Conservation (phyloP, 305 asterid genomes). For the Lippia alba region DNA sequence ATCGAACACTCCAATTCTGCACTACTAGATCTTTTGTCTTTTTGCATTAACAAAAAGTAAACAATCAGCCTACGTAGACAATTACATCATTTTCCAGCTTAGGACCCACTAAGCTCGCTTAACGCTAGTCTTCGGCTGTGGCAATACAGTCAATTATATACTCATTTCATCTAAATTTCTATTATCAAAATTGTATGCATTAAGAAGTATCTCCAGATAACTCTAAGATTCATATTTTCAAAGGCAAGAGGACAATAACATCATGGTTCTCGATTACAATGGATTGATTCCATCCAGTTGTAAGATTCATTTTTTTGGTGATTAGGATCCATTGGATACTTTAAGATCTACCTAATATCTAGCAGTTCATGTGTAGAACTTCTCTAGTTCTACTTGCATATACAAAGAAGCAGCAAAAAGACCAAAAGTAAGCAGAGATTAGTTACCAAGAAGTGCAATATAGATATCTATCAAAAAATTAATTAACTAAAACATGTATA, state of each 20-base stretch:
- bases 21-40: too few relatives aligned
- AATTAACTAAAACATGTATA: background rate
- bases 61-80: background rate
- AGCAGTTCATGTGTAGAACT: background rate
- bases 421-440: constrained; percentile 14
- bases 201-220: background rate
- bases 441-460: constrained; percentile 7
- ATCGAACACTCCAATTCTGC: constrained; percentile 9
- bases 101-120: background rate
- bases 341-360: background rate
- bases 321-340: background rate
- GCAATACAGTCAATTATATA: background rate
- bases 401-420: constrained; percentile 17
- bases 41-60: too few relatives aligned
- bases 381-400: background rate
- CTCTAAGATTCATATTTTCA: background rate
- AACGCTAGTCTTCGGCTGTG: background rate
- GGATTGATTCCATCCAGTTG: background rate
- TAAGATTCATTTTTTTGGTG: background rate
- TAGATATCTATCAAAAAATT: background rate
- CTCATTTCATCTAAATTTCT: constrained; percentile 2
- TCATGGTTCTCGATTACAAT: background rate
- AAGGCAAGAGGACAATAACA: too few relatives aligned
- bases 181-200: background rate
- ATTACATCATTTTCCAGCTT: background rate